Evolutionary conservation across 2,329 filamentous ascomycete species (phyloP), one percentile per base, ranked within the genome.

Genomic region (Exophiala sideris): DNA sequence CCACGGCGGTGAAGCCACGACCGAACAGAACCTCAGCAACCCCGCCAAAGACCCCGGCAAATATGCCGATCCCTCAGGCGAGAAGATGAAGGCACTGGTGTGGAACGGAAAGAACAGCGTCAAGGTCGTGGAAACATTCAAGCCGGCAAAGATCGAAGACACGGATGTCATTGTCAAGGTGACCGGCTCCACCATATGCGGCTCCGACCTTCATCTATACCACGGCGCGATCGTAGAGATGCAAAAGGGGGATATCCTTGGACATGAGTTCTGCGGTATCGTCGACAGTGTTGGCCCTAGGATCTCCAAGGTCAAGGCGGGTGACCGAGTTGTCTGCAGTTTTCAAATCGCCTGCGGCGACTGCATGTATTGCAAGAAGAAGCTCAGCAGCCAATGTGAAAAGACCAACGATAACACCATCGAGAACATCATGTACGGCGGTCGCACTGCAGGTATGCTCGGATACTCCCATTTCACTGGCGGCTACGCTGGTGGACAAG

Each of bases 101-200:
- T 95, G 90, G 90, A 83, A 87, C 71, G 87, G 88, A 48, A 94
- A 92, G 76, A 88, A 91, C 65, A 82, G 76, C 29, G 88, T 95
- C 44, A 73, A 87, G 2, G 86, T 95, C 11, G 84, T 84, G 45
- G 81, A 89, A 33, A 81, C 82, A 4, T 80, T 86, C 0, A 86
- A 84, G 63, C 89, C 90, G 2, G 84, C 79, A 63, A 77, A 94
- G 29, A 69, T 92, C 21, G 88, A 94, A 68, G 79, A 83, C 40
- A 74, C 76, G 48, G 90, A 95, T 66, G 88, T 91, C 9, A 90
- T 95, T 56, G 75, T 94, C 62, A 90, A 86, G 66, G 81, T 95
- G 33, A 95, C 82, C 6, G 82, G 82, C 34, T 80, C 75, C 57
- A 84, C 82, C 2, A 79, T 85, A 39, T 84, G 82, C 66, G 82